Base-by-base conservation (phyloP, 2,329 filamentous ascomycete species). In the Scolecobasidium constrictum region DNA sequence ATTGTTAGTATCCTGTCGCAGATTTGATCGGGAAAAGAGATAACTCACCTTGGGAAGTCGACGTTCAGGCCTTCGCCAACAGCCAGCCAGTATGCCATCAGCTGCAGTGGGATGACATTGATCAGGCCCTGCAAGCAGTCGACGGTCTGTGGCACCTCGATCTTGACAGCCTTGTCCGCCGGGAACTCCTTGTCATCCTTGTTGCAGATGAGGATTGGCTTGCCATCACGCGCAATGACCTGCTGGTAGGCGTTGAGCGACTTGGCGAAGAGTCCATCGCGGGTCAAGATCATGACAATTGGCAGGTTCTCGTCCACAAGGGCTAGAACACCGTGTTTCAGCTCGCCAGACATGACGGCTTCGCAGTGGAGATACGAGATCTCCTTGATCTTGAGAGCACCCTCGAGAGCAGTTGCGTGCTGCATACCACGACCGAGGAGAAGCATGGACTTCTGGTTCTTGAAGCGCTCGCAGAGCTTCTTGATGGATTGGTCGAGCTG, bases 241-340 rank as follows among this genome's bases (percentile, higher is more conserved):
- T 98, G 92, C 70, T 98, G 92, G 67, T 96, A 98, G 56, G 92
- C 92, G 65, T 98, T 98, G 58, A 98, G 75, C n/a, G 92, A 96
- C 73, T 98, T 98, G 64, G 83, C 83, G 71, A 98, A 98, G 59
- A 98, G 82, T 55, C 87, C 77, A 61, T 98, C 92, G 47, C 92
- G 84, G 43, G 92, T 98, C 48, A 98, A 75, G 59, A 98, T 96
- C 92, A 98, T 98, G 67, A 98, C 94, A 64, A 98, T 98, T 49
- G 92, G 92, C 28, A 98, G 78, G 68, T 94, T 90, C 76, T 98
- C 92, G 57, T 98, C 92, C 47, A 98, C 92, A 49, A 98, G 76
- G 42, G 92, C 92, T 60, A 98, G 73, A 41, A 98, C 92, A 73
- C 92, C 92, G 66, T 98, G 92, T 78, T 98, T 98, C 56, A 98